Conservation (phyloP, 225 moss, liverwort and hornwort species). For the Climacium dendroides region DNA sequence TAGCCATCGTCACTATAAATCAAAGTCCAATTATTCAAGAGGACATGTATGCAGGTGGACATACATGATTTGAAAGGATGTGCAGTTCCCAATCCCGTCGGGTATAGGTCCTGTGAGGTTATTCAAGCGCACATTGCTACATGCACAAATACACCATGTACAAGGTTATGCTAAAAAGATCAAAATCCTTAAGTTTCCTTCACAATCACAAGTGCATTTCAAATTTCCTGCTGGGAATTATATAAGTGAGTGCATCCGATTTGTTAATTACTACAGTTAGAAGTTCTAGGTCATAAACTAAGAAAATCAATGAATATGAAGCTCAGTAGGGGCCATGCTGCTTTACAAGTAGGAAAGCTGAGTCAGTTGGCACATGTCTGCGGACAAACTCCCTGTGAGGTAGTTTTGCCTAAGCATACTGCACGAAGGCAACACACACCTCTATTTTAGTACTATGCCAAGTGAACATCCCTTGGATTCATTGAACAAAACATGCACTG, state of each 20-base stretch:
- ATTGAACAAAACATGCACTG: not conserved
- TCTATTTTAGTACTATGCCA: not conserved
- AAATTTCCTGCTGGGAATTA: not conserved
- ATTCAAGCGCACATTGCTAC: slow-evolving; percentile 39
- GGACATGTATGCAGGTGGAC: not conserved
- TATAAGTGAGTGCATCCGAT: not conserved
- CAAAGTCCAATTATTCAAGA: not conserved
- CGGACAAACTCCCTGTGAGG: slow-evolving; percentile 35
- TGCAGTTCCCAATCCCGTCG: slow-evolving; percentile 45
- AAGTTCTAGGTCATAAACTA: not conserved
- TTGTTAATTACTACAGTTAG: not conserved
- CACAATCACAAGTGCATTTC: not conserved
- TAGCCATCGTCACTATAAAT: not conserved
- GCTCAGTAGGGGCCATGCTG: not conserved
- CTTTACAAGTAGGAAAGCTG: slow-evolving; percentile 46
- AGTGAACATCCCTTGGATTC: not conserved
- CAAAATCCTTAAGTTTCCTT: not conserved
- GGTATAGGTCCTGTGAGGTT: slow-evolving; percentile 46
- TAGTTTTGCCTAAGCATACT: slow-evolving; percentile 42
- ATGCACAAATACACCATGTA: not conserved
- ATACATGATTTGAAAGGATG: slow-evolving; percentile 46
- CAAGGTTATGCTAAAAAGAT: not conserved
- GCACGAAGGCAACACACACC: not conserved
- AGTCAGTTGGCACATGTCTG: slow-evolving; percentile 49
- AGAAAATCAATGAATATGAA: not conserved